Evolutionary conservation across 2,329 filamentous ascomycete species (phyloP), one percentile per base, ranked within the genome.

Genomic region (Aureobasidium namibiae): DNA sequence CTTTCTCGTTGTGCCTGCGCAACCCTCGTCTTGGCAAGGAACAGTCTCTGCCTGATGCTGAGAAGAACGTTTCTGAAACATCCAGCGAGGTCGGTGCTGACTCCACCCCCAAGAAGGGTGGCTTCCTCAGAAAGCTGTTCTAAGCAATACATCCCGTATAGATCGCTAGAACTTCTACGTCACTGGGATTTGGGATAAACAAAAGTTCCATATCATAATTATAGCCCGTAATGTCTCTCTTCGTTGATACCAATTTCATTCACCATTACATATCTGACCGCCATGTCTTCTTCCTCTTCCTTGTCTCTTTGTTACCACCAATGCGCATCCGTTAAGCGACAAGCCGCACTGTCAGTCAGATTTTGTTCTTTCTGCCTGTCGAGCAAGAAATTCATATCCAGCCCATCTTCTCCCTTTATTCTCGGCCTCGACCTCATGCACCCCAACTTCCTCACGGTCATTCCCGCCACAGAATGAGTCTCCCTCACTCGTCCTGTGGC

Each of bases 11-110:
- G 34, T 70, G 73, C 29, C 70, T 80, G 56, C 69, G 78, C 18
- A 77, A 80, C 61, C 77, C 78, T 3, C 71, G 67, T 46, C 67
- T 80, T 57, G 73, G 72, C 4, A 71, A 75, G 48, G 72, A 75
- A 59, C 78, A 80, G 66, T 78, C 72, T 63, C 67, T 78, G 60
- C 69, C 71, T 4, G 68, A 75, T 61, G 75, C 75, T 0, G 76
- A 76, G 64, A 56, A 61, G 61, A 0, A 84, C 76, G 59, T 48
- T 2, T 57, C 54, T 3, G 54, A 57, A 41, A 23, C 31, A 3
- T 46, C 41, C 10, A 57, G 54, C 34, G 54, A 57, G 42, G 11
- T 10, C 4, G 33, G 24, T 21, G 42, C 18, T 16, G 42, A 39
- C 13, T 6, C 34, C 10, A 23, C 23, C 11, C 23, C 41, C 2